Evolutionary conservation across 768 basidiomycete genomes (phyloP), one percentile per base, ranked within the genome.

Genomic region (Tephrocybe sp.): DNA sequence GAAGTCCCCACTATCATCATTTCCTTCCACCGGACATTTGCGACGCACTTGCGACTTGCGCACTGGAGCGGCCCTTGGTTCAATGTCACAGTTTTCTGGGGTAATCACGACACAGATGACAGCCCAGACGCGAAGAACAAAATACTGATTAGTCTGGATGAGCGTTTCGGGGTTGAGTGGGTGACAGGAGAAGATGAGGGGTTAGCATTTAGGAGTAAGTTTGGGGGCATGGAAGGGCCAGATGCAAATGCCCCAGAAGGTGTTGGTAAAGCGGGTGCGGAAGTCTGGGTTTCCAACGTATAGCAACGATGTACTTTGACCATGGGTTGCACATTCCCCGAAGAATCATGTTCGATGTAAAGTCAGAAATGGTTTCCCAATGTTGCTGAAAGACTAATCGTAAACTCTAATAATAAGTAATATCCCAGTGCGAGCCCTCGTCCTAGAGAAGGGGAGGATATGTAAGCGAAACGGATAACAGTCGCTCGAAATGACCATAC

Each of bases 221-320:
- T 77, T 56, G 74, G 71, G 73, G 73, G 73, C 0, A 71, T 63
- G 58, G 68, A 69, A 41, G 73, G 70, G 0, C 54, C 50, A 0
- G 69, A 70, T 43, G 65, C 68, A 18, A 51, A 51, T 11, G 59
- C 60, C 2, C 69, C 71, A 1, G 58, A 40, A n/a, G 69, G 68
- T 0, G 44, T 1, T 6, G 72, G 67, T 4, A 67, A 66, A 55
- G 64, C 63, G n/a, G 59, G 63, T 14, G 73, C 73, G 5, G 71
- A 75, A 51, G 68, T 74, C 8, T 75, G 74, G 73, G 74, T 75
- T 53, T 10, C 48, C 4, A 57, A 36, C 21, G 40, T 49, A 11
- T 53, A 52, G 21, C 46, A 20, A 24, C 32, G 15, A 34, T 21
- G 23, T 4, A 21, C 21, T 21, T 21, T 7, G 15, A 12, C 34